A percentile compares a stretch with the other conserved stretches of the same genome.
These are phyloP conservation scores for Epichloe typhina DNA, from an alignment of 2,329 filamentous ascomycete species.

Conservation along the genomic window DNA sequence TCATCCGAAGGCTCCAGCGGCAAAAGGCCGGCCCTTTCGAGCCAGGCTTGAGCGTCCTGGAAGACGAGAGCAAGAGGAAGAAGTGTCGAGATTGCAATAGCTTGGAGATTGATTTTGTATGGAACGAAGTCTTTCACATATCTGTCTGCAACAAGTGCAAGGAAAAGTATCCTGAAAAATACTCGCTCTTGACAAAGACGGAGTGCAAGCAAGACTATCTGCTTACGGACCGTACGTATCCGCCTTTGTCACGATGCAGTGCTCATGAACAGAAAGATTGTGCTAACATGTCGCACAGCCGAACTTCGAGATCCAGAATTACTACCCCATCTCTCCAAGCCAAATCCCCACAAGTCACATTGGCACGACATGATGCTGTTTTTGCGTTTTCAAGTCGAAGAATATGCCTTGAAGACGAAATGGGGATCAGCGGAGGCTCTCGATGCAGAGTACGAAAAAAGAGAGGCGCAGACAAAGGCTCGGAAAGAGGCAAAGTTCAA, in stretches of 20 bases:
- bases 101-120: conserved; percentile 87
- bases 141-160: conserved; percentile 75
- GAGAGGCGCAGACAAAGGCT: conserved; percentile 67
- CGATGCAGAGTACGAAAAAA: conserved; percentile 75
- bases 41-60: conserved; percentile 67
- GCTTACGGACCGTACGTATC: conserved; percentile 66
- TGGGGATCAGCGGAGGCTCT: conserved; percentile 81
- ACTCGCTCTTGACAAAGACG: conserved; percentile 90
- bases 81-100: conserved; percentile 73
- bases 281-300: conserved; percentile 32
- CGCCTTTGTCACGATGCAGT: no score
- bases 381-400: conserved; percentile 84
- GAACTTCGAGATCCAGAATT: conserved; percentile 83
- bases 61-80: conserved; percentile 49
- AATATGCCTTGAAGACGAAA: conserved; percentile 78
- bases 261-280: not conserved
- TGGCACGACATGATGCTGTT: conserved; percentile 99
- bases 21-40: conserved; percentile 75
- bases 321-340: conserved; percentile 73
- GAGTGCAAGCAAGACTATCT: conserved; percentile 93
- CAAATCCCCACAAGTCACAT: conserved; percentile 89
- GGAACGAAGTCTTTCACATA: conserved; percentile 71
- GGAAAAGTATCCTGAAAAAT: conserved; percentile 81
- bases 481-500: conserved; percentile 88
- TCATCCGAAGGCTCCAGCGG: conserved; percentile 58